phyloP scores from a whole-genome alignment of 2,329 filamentous ascomycete species.

The Fusarium sp. region DNA sequence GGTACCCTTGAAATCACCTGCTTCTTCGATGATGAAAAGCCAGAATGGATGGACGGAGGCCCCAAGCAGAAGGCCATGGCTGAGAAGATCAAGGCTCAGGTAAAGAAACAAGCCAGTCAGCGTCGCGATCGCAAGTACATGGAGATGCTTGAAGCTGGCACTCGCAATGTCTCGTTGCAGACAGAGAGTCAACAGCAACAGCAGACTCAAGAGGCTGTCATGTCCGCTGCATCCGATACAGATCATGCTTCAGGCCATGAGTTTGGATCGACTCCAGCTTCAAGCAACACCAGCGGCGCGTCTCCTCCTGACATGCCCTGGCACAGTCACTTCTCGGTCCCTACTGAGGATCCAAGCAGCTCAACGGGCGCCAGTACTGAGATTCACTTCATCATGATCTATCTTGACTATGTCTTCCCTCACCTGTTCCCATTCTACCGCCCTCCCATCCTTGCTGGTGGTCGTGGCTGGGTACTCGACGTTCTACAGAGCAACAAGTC shows the following conservation, averaged over 20 bases:
- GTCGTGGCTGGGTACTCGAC: constrained; percentile 69
- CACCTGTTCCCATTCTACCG: constrained; percentile 73
- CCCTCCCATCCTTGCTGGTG: constrained; percentile 65
- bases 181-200: constrained; percentile 8
- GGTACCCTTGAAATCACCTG: constrained; percentile 66
- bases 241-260: constrained; percentile 43
- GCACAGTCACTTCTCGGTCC: constrained; percentile 46
- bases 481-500: constrained; percentile 67
- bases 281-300: constrained; percentile 45
- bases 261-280: constrained; percentile 43
- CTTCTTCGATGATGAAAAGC: constrained; percentile 62
- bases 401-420: constrained; percentile 71
- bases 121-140: constrained; percentile 63
- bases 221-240: constrained; percentile 45
- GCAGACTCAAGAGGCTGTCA: constrained; percentile 4
- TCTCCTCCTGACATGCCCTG: constrained; percentile 49
- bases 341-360: constrained; percentile 34
- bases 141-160: constrained; percentile 54
- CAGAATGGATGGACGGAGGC: constrained; percentile 68
- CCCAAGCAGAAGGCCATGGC: constrained; percentile 61
- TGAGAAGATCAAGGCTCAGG: constrained; percentile 65
- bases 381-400: constrained; percentile 64
- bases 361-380: constrained; percentile 45
- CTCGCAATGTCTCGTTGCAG: constrained; percentile 42
- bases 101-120: constrained; percentile 64